A percentile compares a stretch with the other conserved stretches of the same genome.
These are phyloP conservation scores for Calonectria henricotiae DNA, from an alignment of 2,329 filamentous ascomycete species.

Conservation along the genomic window DNA sequence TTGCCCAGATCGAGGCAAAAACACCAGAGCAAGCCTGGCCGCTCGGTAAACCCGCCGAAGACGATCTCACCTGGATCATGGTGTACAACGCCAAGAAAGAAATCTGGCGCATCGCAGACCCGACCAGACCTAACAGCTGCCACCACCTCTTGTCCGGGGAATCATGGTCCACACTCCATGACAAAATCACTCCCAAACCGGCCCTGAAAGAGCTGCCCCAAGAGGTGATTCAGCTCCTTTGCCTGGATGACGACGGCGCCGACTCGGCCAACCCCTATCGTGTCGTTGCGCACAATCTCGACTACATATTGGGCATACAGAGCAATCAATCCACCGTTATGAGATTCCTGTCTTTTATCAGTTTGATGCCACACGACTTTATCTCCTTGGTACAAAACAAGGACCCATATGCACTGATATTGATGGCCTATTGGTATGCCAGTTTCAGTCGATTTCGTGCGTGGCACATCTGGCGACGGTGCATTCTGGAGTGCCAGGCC, in stretches of 20 bases:
- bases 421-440: slow-evolving; percentile 17
- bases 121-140: slow-evolving; percentile 7
- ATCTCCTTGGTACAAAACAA: background rate
- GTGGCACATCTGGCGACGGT: slow-evolving; percentile 17
- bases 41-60: background rate
- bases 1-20: slow-evolving; percentile 2
- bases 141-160: background rate
- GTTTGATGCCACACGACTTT: background rate
- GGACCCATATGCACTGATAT: slow-evolving; percentile 6
- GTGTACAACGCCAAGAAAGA: slow-evolving; percentile 7
- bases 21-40: slow-evolving; percentile 12
- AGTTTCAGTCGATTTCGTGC: slow-evolving; percentile 7
- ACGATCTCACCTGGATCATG: background rate
- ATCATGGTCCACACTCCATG: background rate
- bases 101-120: slow-evolving; percentile 17
- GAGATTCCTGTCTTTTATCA: slow-evolving; percentile 2
- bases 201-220: background rate
- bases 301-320: slow-evolving; percentile 7
- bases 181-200: background rate
- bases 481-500: slow-evolving; percentile 13
- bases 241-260: background rate
- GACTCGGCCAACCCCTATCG: background rate
- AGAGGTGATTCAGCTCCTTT: background rate
- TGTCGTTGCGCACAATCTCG: background rate
- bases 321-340: slow-evolving; percentile 11